Base-by-base conservation (phyloP, 306 rosid species). In the Cucurbita moschata region DNA sequence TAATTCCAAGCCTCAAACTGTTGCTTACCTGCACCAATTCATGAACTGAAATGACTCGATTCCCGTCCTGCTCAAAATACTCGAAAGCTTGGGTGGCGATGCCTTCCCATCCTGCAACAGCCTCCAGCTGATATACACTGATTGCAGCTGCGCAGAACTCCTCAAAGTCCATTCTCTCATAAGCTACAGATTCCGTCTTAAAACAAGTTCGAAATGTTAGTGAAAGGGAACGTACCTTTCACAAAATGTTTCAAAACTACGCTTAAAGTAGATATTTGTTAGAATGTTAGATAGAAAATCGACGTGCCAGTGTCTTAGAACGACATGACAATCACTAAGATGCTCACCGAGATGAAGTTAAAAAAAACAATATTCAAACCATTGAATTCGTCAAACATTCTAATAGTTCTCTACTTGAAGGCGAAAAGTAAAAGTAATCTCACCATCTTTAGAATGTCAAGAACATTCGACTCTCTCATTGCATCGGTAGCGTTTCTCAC, bases 71-170 rank as follows among this genome's bases (percentile, higher is more conserved):
- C 75, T 94, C 97, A 21, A 94, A 94, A 77, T 77, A 67, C 69
- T 87, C 89, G 35, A 86, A 94, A 43, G 93, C 98, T 37, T 82
- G 65, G 64, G 66, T 81, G 72, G 97, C 88, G 58, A 90, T 94
- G 76, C 65, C 82, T 64, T 94, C 98, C 98, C 98, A 94, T 57
- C 86, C 85, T 64, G 74, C 91, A 58, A 84, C 88, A 79, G 84
- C 92, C 92, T 94, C 98, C 5, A 94, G 88, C 86, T 94, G 98
- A 83, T 94, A 79, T n/a, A 87, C 66, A 76, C 90, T 90, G 76
- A 85, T 84, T 77, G 97, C 96, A 1, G 98, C 97, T 0, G 93
- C 97, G 1, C 98, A 86, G 77, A 94, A 94, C 86, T 94, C 98
- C 78, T 90, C 89, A 7, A 94, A 94, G 81, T 89, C 92, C 92